These are phyloP conservation scores for Ramalina peruviana DNA, from an alignment of 495 filamentous ascomycete genomes.

Conservation along the genomic window DNA sequence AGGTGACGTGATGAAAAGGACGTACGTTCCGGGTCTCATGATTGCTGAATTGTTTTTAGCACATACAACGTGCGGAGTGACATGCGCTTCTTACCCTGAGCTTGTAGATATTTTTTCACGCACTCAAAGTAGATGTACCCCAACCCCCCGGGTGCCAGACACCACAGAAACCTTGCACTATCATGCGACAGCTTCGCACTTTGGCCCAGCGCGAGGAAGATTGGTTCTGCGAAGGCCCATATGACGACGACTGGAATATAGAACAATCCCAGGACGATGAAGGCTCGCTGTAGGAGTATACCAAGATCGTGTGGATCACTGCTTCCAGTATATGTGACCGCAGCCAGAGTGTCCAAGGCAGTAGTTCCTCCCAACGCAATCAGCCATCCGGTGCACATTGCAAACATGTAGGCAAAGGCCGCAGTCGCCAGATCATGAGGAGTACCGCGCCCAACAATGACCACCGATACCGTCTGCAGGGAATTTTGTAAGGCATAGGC, in stretches of 20 bases:
- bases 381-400: constrained; percentile 81
- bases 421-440: constrained; percentile 71
- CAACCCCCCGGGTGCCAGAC: constrained; percentile 70
- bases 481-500: constrained; percentile 85
- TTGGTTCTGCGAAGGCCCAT: constrained; percentile 63
- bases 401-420: constrained; percentile 90
- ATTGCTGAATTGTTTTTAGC: constrained; percentile 39
- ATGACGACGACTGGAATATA: constrained; percentile 64
- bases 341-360: constrained; percentile 77
- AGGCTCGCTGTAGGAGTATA: constrained; percentile 64
- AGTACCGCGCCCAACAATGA: constrained; percentile 70
- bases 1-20: constrained; percentile 70
- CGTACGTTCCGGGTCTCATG: constrained; percentile 79
- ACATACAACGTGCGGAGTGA: not conserved
- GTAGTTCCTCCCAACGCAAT: constrained; percentile 88
- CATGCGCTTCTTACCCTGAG: constrained; percentile 47
- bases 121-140: constrained; percentile 87
- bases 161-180: constrained; percentile 60
- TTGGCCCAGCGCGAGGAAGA: constrained; percentile 70
- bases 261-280: constrained; percentile 58
- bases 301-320: constrained; percentile 72
- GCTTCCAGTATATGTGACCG: constrained; percentile 75
- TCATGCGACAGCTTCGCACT: constrained; percentile 63
- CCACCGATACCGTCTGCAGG: constrained; percentile 69
- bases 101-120: constrained; percentile 87